phyloP scores from a whole-genome alignment of 2,329 filamentous ascomycete species.

The Paecilomyces niveus region DNA sequence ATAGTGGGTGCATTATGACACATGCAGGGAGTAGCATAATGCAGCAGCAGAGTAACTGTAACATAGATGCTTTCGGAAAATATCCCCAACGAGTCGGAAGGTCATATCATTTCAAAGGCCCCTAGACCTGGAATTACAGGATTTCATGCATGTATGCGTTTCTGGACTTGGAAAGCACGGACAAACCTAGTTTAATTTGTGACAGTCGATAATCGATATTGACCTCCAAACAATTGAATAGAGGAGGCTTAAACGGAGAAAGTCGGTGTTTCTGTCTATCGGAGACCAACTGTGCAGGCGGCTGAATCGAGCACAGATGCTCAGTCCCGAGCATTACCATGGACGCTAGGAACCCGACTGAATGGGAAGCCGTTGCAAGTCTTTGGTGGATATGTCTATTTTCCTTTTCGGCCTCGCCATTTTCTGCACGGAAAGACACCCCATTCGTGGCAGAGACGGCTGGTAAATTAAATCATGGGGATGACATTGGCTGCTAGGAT shows the following conservation, averaged over 20 bases:
- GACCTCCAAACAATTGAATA: not conserved
- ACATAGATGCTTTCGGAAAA: not conserved
- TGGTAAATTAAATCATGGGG: not conserved
- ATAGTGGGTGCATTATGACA: not conserved
- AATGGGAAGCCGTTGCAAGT: not conserved
- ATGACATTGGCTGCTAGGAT: not conserved
- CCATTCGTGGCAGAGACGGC: not conserved
- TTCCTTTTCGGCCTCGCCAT: not conserved
- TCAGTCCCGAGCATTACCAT: not conserved
- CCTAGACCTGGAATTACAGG: not conserved
- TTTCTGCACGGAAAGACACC: not conserved
- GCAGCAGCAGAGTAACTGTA: too few species aligned
- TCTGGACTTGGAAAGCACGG: not conserved
- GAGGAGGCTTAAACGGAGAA: not conserved
- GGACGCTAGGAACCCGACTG: not conserved
- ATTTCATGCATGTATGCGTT: not conserved
- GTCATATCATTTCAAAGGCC: too few species aligned
- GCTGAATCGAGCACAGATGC: not conserved
- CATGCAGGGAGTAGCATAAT: not conserved
- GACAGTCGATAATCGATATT: not conserved
- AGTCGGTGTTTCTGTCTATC: not conserved
- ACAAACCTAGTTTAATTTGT: not conserved
- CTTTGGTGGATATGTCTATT: not conserved
- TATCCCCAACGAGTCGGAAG: not conserved
- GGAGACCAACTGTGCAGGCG: not conserved